Evolutionary conservation across 1,284 basidiomycete genomes (phyloP).

Genomic region (Moesziomyces parantarcticus): DNA sequence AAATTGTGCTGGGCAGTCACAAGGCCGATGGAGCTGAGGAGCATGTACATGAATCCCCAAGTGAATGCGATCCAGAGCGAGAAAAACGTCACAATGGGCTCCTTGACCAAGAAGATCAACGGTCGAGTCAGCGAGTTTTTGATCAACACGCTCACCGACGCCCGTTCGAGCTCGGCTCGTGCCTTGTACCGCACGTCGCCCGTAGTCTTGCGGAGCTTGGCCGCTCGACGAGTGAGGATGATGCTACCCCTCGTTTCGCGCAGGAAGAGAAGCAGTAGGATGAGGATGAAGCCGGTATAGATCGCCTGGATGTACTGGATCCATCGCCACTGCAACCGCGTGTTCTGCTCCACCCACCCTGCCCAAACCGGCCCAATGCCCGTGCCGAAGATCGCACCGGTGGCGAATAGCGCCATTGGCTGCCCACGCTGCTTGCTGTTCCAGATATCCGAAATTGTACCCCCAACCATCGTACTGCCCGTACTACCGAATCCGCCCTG

Average conservation of each 20-base stretch:
- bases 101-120: constrained; percentile 73
- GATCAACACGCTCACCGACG: constrained; percentile 73
- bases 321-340: constrained; percentile 78
- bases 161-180: constrained; percentile 75
- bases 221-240: constrained; percentile 68
- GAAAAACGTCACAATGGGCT: constrained; percentile 77
- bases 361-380: constrained; percentile 77
- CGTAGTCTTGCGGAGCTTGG: constrained; percentile 68
- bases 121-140: constrained; percentile 78
- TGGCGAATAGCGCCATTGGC: constrained; percentile 73
- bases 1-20: constrained; percentile 73
- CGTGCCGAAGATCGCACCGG: constrained; percentile 71
- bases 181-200: constrained; percentile 75
- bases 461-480: constrained; percentile 80
- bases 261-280: constrained; percentile 64
- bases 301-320: constrained; percentile 77
- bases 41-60: constrained; percentile 80
- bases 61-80: constrained; percentile 67
- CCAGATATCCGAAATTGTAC: constrained; percentile 73
- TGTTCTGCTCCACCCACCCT: constrained; percentile 78
- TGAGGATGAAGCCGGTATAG: constrained; percentile 43
- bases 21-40: constrained; percentile 70
- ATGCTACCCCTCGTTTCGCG: constrained; percentile 68
- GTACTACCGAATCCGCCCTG: constrained; percentile 76
- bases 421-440: constrained; percentile 70